Evolutionary conservation across 345 rosid genomes (phyloP), one percentile per base, ranked within the genome.

Genomic region (Syzygium jambos): DNA sequence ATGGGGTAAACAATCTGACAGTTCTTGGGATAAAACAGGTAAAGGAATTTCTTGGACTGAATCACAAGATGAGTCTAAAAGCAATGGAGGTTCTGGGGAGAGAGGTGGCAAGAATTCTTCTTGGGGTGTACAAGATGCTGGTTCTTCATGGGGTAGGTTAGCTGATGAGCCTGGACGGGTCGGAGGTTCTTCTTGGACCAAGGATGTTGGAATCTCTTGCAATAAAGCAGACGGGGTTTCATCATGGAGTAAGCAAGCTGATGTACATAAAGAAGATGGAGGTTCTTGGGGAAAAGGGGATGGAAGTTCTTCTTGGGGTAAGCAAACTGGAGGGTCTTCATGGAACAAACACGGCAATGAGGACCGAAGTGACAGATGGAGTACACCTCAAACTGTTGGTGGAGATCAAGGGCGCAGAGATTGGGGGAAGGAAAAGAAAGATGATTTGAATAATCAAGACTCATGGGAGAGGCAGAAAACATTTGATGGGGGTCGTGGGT

Each of bases 401-500:
- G 83, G 87, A 52, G 87, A 51, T 52, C 91, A 61, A 78, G 90
- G 86, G 11, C 21, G 38, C 41, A 84, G 85, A 84, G 88, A 87
- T 61, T 88, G 89, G 91, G 86, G 87, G 46, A 86, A 55, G 57
- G 87, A 59, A 53, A 59, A 59, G 86, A 56, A 43, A n/a, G 86
- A 43, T 15, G 49, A 85, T 53, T 25, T 14, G 5, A 57, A 57
- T 85, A 41, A 85, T 41, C 82, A 73, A 34, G 82, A 73, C 8
- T 73, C 82, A 73, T 73, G 82, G 82, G 82, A 73, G 49, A 73
- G 82, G 82, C 82, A 19, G 41, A 84, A 22, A 84, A 85, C 86
- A 77, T 91, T 57, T 88, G 91, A 86, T 85, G 91, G 92, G 77
- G 89, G 90, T 49, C 57, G 85, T 86, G 93, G 92, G 65, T 90